Evolutionary conservation across 768 basidiomycete species (phyloP), one percentile per base, ranked within the genome.

Genomic region (Amanita phalloides): DNA sequence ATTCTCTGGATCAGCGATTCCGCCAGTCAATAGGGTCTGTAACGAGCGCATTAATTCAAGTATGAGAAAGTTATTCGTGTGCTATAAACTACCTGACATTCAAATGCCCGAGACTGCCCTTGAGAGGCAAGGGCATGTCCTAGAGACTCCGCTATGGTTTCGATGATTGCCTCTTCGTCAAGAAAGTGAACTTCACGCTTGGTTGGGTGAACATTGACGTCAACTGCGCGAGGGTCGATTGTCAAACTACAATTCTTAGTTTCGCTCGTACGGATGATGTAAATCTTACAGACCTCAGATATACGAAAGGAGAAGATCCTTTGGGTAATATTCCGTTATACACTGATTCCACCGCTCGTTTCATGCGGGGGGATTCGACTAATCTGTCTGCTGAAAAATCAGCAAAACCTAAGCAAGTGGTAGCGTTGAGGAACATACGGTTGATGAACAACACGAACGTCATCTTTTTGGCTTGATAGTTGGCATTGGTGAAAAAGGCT

Each of bases 121-220:
- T 83, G 75, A 26, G 70, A 75, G 39, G 77, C 71, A 10, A 93
- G 68, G n/a, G 70, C 71, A 42, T 76, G 66, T 56, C 90, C 87
- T 2, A 97, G 72, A 1, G 73, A 74, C 59, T 87, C 81, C 11
- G 85, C 79, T 42, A 98, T 81, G 6, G 72, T 71, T 56, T 90
- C 82, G 5, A 84, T 84, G 60, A 97, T 89, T 11, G 68, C 72
- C 48, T 97, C 95, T 63, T 98, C 92, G 55, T 96, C 81, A 45
- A 97, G 65, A 60, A 98, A 98, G 57, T 92, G 90, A 1, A 97
- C 92, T 64, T 97, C 94, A 42, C 88, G 86, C 64, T 99, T 99
- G 2, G 96, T 98, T 0, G 95, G 96, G 62, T 97, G 94, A 6
- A 98, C 92, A 59, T 99, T 99, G 49, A 97, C 94, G 59, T 99